Evolutionary conservation across 2,329 filamentous ascomycete genomes (phyloP).

Genomic region (Fusarium sulawesiense): DNA sequence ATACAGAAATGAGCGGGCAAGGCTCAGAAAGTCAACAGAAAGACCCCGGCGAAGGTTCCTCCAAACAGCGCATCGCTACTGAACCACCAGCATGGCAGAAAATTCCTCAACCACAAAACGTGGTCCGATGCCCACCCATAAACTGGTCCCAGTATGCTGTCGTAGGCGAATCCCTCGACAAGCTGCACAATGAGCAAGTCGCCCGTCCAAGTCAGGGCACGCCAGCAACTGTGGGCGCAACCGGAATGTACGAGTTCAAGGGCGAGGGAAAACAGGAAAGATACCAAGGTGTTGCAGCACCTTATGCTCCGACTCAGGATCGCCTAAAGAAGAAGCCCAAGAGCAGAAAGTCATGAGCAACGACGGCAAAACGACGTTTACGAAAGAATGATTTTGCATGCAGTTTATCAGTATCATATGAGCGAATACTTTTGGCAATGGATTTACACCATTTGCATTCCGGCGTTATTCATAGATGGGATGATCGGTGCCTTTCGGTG

Average conservation of each 20-base stretch:
- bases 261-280: constrained; percentile 58
- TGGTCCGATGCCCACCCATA: constrained; percentile 87
- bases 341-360: constrained; percentile 46
- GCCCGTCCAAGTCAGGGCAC: constrained; percentile 68
- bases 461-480: constrained; percentile 33
- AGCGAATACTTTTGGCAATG: constrained; percentile 20
- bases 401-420: constrained; percentile 8
- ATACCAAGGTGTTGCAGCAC: constrained; percentile 65
- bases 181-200: constrained; percentile 83
- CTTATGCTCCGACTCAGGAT: constrained; percentile 66
- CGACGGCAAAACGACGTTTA: constrained; percentile 18
- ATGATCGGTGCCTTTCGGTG: constrained; percentile 10
- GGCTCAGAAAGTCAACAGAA: constrained; percentile 48
- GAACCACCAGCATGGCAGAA: constrained; percentile 63
- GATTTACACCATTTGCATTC: constrained; percentile 7
- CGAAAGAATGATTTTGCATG: constrained; percentile 20
- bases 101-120: constrained; percentile 81
- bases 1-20: constrained; percentile 44
- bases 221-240: constrained; percentile 58
- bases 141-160: constrained; percentile 96
- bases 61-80: constrained; percentile 37
- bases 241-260: constrained; percentile 64
- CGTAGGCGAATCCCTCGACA: constrained; percentile 82
- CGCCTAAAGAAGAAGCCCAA: constrained; percentile 56
- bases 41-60: constrained; percentile 39